Base-by-base conservation (phyloP, 2,329 filamentous ascomycete genomes). In the Ophiocordyceps sinensis region DNA sequence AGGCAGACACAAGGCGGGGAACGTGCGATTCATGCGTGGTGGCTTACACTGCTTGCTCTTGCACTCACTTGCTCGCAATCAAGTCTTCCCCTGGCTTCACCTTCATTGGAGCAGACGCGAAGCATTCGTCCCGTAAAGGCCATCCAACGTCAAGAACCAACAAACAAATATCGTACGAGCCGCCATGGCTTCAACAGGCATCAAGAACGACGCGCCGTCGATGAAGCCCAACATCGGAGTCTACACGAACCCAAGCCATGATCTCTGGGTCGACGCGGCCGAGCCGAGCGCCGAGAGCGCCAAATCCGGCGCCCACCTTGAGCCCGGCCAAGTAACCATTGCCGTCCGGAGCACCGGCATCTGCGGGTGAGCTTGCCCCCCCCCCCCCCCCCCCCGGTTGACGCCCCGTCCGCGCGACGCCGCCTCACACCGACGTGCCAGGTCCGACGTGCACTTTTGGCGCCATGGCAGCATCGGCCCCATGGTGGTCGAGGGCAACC, bases 371-470 rank as follows among this genome's bases (percentile, higher is more conserved):
- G 63, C 15, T 35, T n/a, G 11, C 4, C 9, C 29, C 59, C 34
- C 13, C 12, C 3, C 10, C 14, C 4, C 14, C 13, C 34, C 38
- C 32, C 40, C 34, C 1, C 10, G 10, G 8, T 12, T 5, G 11
- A 28, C 17, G 8, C 2, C n/a, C 31, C 43, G 53, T 26, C 23
- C 23, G 23, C 23, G 23, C 23, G 23, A 26, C 30, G 55, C 46
- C 48, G n/a, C 45, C 35, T 11, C 37, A 32, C 17, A 42, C 17
- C 15, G 14, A 38, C 15, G 14, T 10, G 32, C 40, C 53, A 89
- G 85, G 43, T 94, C 85, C 45, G 88, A 95, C 62, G 81, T 96
- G 43, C 89, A 96, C 66, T 96, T 96, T 70, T 96, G 89, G 89
- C 85, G 93, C 59, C 82, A 83, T 39, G 89, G 89, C 50, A 85